Percentiles rank a stretch among this genome's conserved stretches.
These are phyloP conservation scores for Phytophthora kernoviae DNA, from an alignment of 352 stramenopile genomes.

Conservation along the genomic window DNA sequence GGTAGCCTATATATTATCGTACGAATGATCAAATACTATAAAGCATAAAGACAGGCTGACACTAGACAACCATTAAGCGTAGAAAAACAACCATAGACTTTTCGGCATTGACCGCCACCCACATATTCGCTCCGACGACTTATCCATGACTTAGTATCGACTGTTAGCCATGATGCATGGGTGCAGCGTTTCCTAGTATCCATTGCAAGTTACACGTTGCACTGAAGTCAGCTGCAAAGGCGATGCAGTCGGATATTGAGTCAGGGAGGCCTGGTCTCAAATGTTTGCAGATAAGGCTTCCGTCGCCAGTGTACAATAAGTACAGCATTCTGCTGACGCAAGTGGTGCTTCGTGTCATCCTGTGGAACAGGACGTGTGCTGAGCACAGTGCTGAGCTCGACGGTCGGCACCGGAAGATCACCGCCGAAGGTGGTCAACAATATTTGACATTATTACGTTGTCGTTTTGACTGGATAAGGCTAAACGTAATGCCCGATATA, in stretches of 20 bases:
- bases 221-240: neutral
- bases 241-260: neutral
- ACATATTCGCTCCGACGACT: neutral
- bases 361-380: too few relatives aligned
- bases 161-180: too few relatives aligned
- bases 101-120: neutral
- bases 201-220: neutral
- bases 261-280: too few relatives aligned
- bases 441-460: too few relatives aligned
- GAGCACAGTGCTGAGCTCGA: neutral
- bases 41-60: neutral
- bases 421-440: too few relatives aligned
- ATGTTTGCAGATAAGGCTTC: neutral
- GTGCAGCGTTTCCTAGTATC: neutral
- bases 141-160: neutral
- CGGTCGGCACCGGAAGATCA: too few relatives aligned
- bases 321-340: neutral
- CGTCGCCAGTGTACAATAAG: neutral
- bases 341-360: slow-evolving; percentile 1
- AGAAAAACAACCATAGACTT: slow-evolving; percentile 2
- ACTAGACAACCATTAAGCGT: neutral
- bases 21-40: neutral
- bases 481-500: too few relatives aligned
- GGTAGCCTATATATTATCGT: slow-evolving; percentile 22
- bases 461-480: too few relatives aligned